phyloP scores from a whole-genome alignment of 2,329 filamentous ascomycete species.

The Aspergillus floridensis region DNA sequence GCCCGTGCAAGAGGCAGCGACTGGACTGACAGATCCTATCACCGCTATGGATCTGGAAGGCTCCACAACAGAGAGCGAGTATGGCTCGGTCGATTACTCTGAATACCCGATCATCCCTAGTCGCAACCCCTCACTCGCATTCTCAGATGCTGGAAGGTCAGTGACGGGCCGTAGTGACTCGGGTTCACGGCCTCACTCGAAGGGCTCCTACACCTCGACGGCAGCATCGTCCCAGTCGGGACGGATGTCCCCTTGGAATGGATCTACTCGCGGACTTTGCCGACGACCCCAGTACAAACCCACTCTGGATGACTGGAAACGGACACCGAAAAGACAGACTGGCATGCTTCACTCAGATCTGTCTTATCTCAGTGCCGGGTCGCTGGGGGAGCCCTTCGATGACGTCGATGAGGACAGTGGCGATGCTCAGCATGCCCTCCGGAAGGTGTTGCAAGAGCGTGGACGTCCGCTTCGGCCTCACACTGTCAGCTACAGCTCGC shows the following conservation, averaged over 20 bases:
- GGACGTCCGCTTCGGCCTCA: slow-evolving; percentile 27
- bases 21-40: slow-evolving; percentile 35
- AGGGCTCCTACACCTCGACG: slow-evolving; percentile 45
- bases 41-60: slow-evolving; percentile 43
- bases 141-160: slow-evolving; percentile 33
- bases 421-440: slow-evolving; percentile 48
- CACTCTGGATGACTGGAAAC: slow-evolving; percentile 29
- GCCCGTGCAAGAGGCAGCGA: slow-evolving; percentile 32
- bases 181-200: slow-evolving; percentile 41
- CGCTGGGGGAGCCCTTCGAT: slow-evolving; percentile 25
- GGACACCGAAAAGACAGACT: slow-evolving; percentile 35
- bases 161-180: slow-evolving; percentile 35
- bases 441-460: slow-evolving; percentile 43
- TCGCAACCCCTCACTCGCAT: slow-evolving; percentile 40
- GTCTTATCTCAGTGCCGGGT: slow-evolving; percentile 31
- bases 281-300: slow-evolving; percentile 25
- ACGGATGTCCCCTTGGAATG: slow-evolving; percentile 42
- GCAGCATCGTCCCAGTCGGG: slow-evolving; percentile 42
- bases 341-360: slow-evolving; percentile 32
- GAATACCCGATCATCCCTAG: slow-evolving; percentile 39
- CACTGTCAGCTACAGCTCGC: slow-evolving; percentile 29
- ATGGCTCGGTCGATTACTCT: slow-evolving; percentile 40
- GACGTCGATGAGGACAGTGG: slow-evolving; percentile 34
- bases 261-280: slow-evolving; percentile 28
- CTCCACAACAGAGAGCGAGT: slow-evolving; percentile 44